These are phyloP conservation scores for Tillandsia leiboldiana DNA, from an alignment of 176 grass and related monocot genomes.

Conservation along the genomic window DNA sequence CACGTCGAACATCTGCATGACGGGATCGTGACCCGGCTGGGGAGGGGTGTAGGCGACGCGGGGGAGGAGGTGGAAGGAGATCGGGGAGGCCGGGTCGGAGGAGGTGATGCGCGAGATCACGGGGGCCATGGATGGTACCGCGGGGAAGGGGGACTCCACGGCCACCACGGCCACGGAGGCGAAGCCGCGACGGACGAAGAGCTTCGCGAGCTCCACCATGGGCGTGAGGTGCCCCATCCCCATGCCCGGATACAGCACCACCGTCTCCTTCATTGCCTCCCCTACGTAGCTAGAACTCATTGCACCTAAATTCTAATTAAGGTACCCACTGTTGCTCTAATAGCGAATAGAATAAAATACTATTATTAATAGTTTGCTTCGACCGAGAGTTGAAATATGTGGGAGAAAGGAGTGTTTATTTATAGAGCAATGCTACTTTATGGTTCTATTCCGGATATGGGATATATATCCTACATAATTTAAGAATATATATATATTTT, in stretches of 20 bases:
- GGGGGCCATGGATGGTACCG: neutral
- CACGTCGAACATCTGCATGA: constrained; percentile 8
- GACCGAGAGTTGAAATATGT: no score
- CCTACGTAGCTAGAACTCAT: neutral
- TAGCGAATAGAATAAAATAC: no score
- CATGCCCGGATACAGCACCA: constrained; percentile 27
- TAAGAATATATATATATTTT: no score
- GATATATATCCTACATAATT: no score
- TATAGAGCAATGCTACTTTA: no score
- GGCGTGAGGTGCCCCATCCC: constrained; percentile 36
- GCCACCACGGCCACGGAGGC: constrained; percentile 25
- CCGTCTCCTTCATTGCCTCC: constrained; percentile 7
- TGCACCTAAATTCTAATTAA: no score
- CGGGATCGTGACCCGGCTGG: neutral
- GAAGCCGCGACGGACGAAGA: constrained; percentile 23
- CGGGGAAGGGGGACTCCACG: constrained; percentile 1
- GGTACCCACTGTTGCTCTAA: no score
- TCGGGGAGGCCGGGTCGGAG: constrained; percentile 11
- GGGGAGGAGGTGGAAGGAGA: constrained; percentile 21
- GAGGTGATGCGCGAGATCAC: constrained; percentile 13
- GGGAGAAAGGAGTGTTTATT: no score
- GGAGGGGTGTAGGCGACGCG: neutral
- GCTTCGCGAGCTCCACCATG: constrained; percentile 35
- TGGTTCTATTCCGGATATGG: no score
- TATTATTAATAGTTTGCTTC: no score